Conservation (phyloP, 148 eudicot genomes). For the Pharnaceum exiguum region DNA sequence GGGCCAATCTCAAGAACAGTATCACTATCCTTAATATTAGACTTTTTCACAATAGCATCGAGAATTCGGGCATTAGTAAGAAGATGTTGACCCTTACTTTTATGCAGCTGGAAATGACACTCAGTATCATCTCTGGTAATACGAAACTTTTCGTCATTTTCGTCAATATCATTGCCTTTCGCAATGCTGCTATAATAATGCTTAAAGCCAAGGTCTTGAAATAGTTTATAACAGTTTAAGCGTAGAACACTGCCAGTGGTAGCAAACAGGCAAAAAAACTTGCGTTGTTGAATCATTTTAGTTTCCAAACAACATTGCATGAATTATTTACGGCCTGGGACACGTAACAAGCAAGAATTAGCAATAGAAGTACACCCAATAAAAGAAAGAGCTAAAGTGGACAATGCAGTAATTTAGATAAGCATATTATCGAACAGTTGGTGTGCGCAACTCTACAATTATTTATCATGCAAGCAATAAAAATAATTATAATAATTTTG, state of each 20-base stretch:
- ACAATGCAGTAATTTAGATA: no score
- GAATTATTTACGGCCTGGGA: no score
- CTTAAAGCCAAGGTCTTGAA: conserved; percentile 12
- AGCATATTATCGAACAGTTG: no score
- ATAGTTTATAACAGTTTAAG: conserved; percentile 12
- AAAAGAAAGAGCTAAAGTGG: no score
- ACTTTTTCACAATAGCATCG: conserved; percentile 66
- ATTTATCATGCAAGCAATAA: no score
- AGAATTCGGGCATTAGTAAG: conserved; percentile 67
- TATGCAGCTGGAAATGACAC: conserved; percentile 44
- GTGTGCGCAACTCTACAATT: no score
- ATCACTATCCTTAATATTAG: conserved; percentile 47
- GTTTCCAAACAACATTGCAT: no score
- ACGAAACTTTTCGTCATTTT: conserved; percentile 11
- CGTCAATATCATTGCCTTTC: conserved; percentile 16
- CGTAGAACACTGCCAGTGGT: conserved; percentile 5
- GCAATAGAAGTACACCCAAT: no score
- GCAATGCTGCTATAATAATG: conserved; percentile 12
- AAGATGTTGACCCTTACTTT: conserved; percentile 89
- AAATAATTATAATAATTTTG: no score
- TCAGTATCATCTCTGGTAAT: conserved; percentile 24
- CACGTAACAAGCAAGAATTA: no score
- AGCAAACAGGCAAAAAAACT: conserved; percentile 9
- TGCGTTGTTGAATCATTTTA: conserved; percentile 13
- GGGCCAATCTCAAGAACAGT: conserved; percentile 95